Evolutionary conservation across 1,284 basidiomycete genomes (phyloP).

Genomic region (Waitea zeae): DNA sequence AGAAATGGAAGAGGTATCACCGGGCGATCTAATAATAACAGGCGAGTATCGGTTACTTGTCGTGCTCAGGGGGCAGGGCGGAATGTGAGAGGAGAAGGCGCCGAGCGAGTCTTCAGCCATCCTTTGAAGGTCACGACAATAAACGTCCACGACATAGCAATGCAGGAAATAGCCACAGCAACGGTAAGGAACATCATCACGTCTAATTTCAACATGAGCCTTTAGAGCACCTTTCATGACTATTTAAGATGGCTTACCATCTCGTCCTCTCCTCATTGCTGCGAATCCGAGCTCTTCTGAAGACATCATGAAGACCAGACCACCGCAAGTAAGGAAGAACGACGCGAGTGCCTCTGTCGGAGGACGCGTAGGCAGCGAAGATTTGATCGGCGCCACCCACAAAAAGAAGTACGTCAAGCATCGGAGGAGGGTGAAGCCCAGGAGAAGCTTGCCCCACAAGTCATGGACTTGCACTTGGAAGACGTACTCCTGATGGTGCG

Average conservation of each 20-base stretch:
- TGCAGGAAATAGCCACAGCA: conserved; percentile 66
- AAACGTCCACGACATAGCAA: conserved; percentile 70
- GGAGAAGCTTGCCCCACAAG: conserved; percentile 88
- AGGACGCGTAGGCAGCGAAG: conserved; percentile 77
- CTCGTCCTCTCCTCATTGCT: conserved; percentile 81
- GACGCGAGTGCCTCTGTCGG: conserved; percentile 85
- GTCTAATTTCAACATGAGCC: conserved; percentile 23
- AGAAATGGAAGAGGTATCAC: background rate
- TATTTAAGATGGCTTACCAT: conserved; percentile 44
- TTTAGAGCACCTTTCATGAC: no score
- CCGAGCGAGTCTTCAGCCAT: conserved; percentile 43
- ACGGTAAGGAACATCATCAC: conserved; percentile 78
- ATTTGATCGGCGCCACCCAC: conserved; percentile 65
- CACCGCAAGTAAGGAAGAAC: conserved; percentile 80
- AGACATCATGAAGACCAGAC: conserved; percentile 82
- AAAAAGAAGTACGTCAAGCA: conserved; percentile 90
- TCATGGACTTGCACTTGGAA: conserved; percentile 85
- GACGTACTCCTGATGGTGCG: conserved; percentile 79
- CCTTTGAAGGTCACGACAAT: conserved; percentile 62
- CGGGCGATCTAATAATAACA: background rate
- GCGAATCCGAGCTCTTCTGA: conserved; percentile 84
- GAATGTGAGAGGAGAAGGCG: conserved; percentile 25
- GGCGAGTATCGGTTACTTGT: background rate
- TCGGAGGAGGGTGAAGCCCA: conserved; percentile 60
- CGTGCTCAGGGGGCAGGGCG: conserved; percentile 16